Base-by-base conservation (phyloP, 805 yeast genomes). In the Candida orba region DNA sequence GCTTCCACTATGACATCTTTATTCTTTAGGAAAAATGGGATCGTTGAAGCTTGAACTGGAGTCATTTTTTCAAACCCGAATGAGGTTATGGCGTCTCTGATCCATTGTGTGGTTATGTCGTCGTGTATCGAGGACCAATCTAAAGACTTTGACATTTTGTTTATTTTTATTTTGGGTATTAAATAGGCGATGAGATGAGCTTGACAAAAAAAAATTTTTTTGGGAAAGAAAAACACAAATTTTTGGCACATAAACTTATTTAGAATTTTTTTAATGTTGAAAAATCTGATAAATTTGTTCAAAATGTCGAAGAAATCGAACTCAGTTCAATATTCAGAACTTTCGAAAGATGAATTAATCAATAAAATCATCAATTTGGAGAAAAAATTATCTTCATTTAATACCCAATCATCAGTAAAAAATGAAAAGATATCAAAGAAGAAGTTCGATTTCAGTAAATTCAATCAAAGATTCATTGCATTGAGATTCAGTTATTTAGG, bases 1-100 rank as follows among this genome's bases (percentile, higher is more conserved):
- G 97, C 95, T 60, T 93, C 97, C 2, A 89, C 98, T 8, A 93
- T 93, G 4, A 93, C 96, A 64, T 93, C 99, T 57, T 91, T 91
- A 58, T 89, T 84, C 17, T 79, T 79, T 20, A 82, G 64, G 51
- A 93, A 76, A 47, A 90, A 66, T 0, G 99, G 99, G 40, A 93
- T 84, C 0, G 95, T 81, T 0, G 97, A 78, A 0, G 99, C 98
- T 60, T 93, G 99, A 0, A 93, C 99, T 0, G 99, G 96, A 0
- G 99, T 93, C 96, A 91, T 88, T 12, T 76, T 60, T 3, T 76
- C 74, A 59, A 75, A 90, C 2, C 95, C 96, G 48, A 83, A 59
- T 1, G 90, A 76, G n/a, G 67, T 63, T 12, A 90, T 71, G 3
- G 95, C 93, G 2, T 79, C 57, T 41, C 54, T 57, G 46, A 87